Percentiles rank a stretch among this genome's conserved stretches.
phyloP scores from a whole-genome alignment of 805 yeast genomes.

The Spathaspora arborariae region DNA sequence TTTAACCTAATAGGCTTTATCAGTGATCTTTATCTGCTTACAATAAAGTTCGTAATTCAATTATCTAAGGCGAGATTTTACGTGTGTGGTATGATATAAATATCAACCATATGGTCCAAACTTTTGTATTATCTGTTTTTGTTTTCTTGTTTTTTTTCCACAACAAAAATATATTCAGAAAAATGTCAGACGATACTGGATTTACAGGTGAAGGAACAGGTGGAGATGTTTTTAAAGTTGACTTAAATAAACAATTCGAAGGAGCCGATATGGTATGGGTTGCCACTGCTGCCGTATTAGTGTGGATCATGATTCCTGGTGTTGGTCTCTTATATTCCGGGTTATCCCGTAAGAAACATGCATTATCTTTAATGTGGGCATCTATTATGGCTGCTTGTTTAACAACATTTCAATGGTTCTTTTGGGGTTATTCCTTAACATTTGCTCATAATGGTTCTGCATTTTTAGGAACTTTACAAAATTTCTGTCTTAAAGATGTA shows the following conservation, averaged over 20 bases:
- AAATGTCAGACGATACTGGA: conserved; percentile 18
- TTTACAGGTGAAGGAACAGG: conserved; percentile 68
- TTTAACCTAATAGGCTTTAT: neutral
- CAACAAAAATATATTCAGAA: too few relatives aligned
- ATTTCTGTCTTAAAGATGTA: conserved; percentile 77
- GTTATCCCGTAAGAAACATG: conserved; percentile 89
- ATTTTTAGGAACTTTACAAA: conserved; percentile 77
- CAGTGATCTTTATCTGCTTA: neutral
- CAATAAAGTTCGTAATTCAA: neutral
- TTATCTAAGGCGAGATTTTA: neutral
- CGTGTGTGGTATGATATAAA: neutral
- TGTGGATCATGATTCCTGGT: conserved; percentile 97
- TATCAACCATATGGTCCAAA: neutral
- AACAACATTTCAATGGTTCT: conserved; percentile 92
- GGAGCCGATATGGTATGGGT: conserved; percentile 84
- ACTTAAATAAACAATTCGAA: conserved; percentile 68
- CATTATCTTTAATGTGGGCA: conserved; percentile 92
- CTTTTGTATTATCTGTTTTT: too few relatives aligned
- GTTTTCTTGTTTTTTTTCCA: too few relatives aligned
- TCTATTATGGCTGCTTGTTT: conserved; percentile 84
- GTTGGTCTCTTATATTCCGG: conserved; percentile 93
- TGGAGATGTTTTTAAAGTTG: conserved; percentile 71
- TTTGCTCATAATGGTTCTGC: conserved; percentile 63
- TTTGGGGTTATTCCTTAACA: conserved; percentile 94
- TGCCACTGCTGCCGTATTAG: conserved; percentile 71